A percentile compares a stretch with the other conserved stretches of the same genome.
These are phyloP conservation scores for Voacanga thouarsii DNA, from an alignment of 257 asterid species.

Conservation along the genomic window DNA sequence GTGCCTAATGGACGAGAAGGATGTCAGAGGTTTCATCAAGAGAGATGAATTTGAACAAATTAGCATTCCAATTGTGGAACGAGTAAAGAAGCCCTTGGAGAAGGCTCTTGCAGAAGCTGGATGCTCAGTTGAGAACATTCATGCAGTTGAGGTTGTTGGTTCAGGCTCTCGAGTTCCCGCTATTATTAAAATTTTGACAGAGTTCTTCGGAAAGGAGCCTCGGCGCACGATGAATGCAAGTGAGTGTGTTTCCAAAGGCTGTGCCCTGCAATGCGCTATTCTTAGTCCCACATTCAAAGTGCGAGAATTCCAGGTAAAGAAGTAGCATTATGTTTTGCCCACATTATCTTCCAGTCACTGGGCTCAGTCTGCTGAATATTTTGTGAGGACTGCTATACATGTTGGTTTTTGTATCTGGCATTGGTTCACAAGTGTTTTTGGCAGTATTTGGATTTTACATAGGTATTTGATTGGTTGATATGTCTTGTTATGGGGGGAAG, in stretches of 20 bases:
- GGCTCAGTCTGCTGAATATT: not conserved
- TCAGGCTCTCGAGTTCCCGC: constrained; percentile 97
- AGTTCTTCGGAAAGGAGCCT: constrained; percentile 88
- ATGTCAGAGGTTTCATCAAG: constrained; percentile 83
- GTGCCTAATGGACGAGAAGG: constrained; percentile 95
- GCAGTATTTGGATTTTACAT: too few relatives aligned
- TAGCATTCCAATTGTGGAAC: constrained; percentile 76
- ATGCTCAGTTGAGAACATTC: constrained; percentile 52
- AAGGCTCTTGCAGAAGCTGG: constrained; percentile 90
- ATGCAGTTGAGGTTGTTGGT: constrained; percentile 88
- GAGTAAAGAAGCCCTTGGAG: constrained; percentile 88
- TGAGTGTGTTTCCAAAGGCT: constrained; percentile 93
- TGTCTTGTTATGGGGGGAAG: too few relatives aligned
- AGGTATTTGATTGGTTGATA: too few relatives aligned
- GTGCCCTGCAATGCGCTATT: constrained; percentile 86
- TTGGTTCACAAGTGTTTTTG: not conserved
- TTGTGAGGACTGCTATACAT: not conserved
- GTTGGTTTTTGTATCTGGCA: not conserved
- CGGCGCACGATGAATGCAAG: constrained; percentile 98
- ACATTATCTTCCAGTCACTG: not conserved
- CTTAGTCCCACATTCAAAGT: constrained; percentile 94
- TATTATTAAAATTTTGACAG: constrained; percentile 67
- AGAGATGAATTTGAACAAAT: constrained; percentile 91
- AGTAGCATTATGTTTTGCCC: not conserved
- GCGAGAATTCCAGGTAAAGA: constrained; percentile 39